Conservation (phyloP, 345 rosid species). For the Dipteronia sinensis region DNA sequence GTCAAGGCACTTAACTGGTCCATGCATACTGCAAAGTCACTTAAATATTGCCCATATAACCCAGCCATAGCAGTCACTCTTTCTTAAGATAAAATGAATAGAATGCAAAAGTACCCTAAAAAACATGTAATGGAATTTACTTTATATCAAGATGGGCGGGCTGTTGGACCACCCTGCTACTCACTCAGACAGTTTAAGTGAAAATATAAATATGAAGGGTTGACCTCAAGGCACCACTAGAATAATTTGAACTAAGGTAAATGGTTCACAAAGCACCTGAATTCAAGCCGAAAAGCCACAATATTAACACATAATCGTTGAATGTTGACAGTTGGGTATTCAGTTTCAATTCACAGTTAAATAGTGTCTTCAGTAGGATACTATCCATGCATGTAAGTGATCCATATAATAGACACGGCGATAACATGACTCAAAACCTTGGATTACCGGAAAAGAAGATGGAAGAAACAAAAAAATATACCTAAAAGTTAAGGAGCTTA, state of each 20-base stretch:
- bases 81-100: neutral
- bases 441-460: neutral
- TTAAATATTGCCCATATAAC: neutral
- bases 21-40: neutral
- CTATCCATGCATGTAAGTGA: neutral
- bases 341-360: neutral
- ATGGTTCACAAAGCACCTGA: neutral
- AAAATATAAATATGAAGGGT: neutral
- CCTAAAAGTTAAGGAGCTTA: constrained; percentile 47
- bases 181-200: neutral
- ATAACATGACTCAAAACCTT: neutral
- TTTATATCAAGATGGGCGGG: neutral
- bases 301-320: neutral
- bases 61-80: neutral
- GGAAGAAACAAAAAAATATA: constrained; percentile 3
- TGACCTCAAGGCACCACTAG: neutral
- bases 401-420: neutral
- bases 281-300: too few relatives aligned
- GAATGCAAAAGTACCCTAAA: neutral
- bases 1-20: neutral
- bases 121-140: too few relatives aligned
- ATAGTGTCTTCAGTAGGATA: neutral
- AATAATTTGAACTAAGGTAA: neutral
- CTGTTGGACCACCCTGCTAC: too few relatives aligned
- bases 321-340: neutral